Evolutionary conservation across 495 filamentous ascomycete genomes (phyloP), one percentile per base, ranked within the genome.

Genomic region (Jackrogersella multiformis): DNA sequence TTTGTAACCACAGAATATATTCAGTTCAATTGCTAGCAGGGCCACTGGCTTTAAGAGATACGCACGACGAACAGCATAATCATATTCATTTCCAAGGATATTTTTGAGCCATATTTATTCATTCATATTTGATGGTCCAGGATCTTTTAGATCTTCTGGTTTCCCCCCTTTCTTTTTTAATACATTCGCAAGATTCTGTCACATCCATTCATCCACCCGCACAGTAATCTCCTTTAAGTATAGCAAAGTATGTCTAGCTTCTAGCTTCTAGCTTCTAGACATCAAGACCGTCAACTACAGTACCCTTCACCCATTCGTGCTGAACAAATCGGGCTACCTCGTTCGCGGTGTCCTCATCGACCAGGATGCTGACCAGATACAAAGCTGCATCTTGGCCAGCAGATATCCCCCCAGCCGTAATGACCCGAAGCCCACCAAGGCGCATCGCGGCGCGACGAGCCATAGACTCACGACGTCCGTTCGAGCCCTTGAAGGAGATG

Each of bases 301-400:
- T 78, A 53, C 87, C 88, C 82, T 87, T 89, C 63, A 81, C 81
- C 90, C 91, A 93, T 54, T 81, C 80, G 77, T 90, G 85, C 80
- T 92, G 89, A 82, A 92, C 84, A 42, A 86, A 30, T 46, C 86
- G 80, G 26, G 89, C 87, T 41, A 90, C 87, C 79, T 92, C 88
- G 23, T 86, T 81, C 21, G 90, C 89, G 41, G 84, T 78, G 18
- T 91, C 89, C 64, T 88, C 81, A 10, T 81, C 84, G 18, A 92
- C 88, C 74, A 94, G 78, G 54, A 87, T 87, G 77, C 86, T 88
- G 48, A 94, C 89, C 68, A 96, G 78, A 79, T 93, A 92, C 77
- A 93, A 77, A 59, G 86, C 79, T 16, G 90, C 92, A 81, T 96
- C 92, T 28, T 94, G 77, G 62, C 92, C 92, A 73, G 88, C 86